Evolutionary conservation across 2,329 filamentous ascomycete genomes (phyloP).

Genomic region (Parastagonospora nodorum): DNA sequence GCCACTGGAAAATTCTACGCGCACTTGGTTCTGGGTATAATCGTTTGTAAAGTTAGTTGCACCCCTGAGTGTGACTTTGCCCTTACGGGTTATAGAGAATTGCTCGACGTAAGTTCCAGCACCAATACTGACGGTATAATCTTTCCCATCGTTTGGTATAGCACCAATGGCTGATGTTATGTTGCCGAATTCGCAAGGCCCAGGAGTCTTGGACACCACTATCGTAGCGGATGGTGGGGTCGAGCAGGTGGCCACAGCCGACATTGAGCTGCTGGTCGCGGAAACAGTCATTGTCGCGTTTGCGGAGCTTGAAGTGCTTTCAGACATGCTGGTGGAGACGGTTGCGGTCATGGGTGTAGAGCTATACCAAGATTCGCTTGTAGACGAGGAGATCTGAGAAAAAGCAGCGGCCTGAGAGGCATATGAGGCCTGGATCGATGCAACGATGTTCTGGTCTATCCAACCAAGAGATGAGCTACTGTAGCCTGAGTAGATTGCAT

Average conservation of each 20-base stretch:
- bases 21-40: constrained; percentile 48
- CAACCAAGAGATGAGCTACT: constrained; percentile 42
- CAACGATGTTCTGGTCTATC: constrained; percentile 46
- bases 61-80: constrained; percentile 52
- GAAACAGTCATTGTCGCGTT: not conserved
- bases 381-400: not conserved
- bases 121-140: constrained; percentile 49
- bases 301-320: constrained; percentile 1
- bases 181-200: constrained; percentile 46
- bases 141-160: constrained; percentile 48
- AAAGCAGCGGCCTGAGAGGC: constrained; percentile 19
- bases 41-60: constrained; percentile 32
- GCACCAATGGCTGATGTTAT: constrained; percentile 53
- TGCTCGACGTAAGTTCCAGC: constrained; percentile 52
- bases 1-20: constrained; percentile 46
- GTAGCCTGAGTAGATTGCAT: constrained; percentile 37
- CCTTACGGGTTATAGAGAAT: constrained; percentile 47
- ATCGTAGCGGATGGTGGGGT: constrained; percentile 45
- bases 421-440: constrained; percentile 40
- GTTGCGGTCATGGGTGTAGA: not conserved
- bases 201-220: constrained; percentile 34
- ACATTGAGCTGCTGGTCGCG: constrained; percentile 2
- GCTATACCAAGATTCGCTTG: not conserved
- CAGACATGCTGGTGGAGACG: constrained; percentile 6
- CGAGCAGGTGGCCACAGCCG: constrained; percentile 19